Evolutionary conservation across 2,329 filamentous ascomycete species (phyloP).

Genomic region (Blastomyces gilchristii): DNA sequence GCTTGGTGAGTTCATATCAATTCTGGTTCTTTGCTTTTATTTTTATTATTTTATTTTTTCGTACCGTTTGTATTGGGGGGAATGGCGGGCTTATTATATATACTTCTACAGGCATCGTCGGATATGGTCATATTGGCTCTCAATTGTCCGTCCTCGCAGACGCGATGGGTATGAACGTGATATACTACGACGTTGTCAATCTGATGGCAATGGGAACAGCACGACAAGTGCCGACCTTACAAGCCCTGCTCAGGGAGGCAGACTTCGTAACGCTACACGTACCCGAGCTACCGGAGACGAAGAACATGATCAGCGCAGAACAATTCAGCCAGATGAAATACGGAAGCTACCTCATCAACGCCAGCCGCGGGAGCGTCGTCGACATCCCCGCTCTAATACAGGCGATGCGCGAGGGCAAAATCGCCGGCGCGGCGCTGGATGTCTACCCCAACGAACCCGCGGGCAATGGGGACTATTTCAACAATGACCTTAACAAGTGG

Average conservation of each 20-base stretch:
- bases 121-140: conserved; percentile 94
- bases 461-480: conserved; percentile 93
- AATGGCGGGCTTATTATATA: neutral
- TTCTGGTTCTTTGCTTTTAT: neutral
- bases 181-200: conserved; percentile 92
- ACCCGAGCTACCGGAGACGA: conserved; percentile 84
- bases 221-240: conserved; percentile 66
- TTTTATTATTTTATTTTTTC: no score
- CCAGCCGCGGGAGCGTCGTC: conserved; percentile 84
- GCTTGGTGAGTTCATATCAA: conserved; percentile 48
- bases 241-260: conserved; percentile 63
- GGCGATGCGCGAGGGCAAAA: conserved; percentile 71
- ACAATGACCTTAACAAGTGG: conserved; percentile 70
- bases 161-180: conserved; percentile 94
- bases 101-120: conserved; percentile 59
- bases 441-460: conserved; percentile 91
- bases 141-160: conserved; percentile 93
- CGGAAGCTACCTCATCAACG: conserved; percentile 91
- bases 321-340: conserved; percentile 85
- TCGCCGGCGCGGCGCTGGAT: conserved; percentile 90
- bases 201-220: conserved; percentile 90
- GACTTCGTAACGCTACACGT: conserved; percentile 96
- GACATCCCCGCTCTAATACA: conserved; percentile 88
- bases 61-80: neutral
- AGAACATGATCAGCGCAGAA: conserved; percentile 72